These are phyloP conservation scores for Claviceps sp. DNA, from an alignment of 2,329 filamentous ascomycete genomes.

Conservation along the genomic window DNA sequence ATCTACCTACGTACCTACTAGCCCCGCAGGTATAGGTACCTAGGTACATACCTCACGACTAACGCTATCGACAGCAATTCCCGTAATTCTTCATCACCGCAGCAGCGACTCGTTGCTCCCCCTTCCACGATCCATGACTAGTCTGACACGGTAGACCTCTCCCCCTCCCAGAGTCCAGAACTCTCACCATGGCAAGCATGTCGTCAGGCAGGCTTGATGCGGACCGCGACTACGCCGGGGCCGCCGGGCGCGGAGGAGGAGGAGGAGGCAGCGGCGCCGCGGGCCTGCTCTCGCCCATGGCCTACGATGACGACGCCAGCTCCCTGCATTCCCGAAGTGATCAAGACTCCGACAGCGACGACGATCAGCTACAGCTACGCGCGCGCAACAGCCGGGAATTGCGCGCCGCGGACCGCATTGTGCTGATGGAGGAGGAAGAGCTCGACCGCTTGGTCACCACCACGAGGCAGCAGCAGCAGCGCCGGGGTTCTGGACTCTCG, in stretches of 20 bases:
- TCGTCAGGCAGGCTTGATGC: constrained; percentile 11
- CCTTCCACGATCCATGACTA: too few relatives aligned
- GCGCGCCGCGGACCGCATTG: constrained; percentile 52
- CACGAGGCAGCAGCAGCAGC: constrained; percentile 34
- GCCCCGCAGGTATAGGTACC: too few relatives aligned
- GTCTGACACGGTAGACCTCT: background rate
- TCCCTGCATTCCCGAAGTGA: constrained; percentile 55
- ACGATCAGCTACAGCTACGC: constrained; percentile 53
- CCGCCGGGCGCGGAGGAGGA: constrained; percentile 10
- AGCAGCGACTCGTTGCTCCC: too few relatives aligned
- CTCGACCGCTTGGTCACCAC: constrained; percentile 45
- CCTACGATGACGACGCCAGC: constrained; percentile 55
- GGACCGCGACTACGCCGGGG: constrained; percentile 7
- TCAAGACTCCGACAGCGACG: constrained; percentile 64
- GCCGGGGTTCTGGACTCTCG: constrained; percentile 34
- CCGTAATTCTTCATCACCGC: too few relatives aligned
- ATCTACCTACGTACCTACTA: too few relatives aligned
- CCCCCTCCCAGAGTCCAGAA: background rate
- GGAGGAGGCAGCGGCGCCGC: constrained; percentile 10
- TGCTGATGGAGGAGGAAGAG: constrained; percentile 66
- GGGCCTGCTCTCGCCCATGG: constrained; percentile 47
- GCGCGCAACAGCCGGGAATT: constrained; percentile 58
- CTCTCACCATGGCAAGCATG: constrained; percentile 6
- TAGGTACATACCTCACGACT: too few relatives aligned
- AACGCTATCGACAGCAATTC: too few relatives aligned